Evolutionary conservation across 352 stramenopile species (phyloP).

Genomic region (Globisporangium camurandrum): DNA sequence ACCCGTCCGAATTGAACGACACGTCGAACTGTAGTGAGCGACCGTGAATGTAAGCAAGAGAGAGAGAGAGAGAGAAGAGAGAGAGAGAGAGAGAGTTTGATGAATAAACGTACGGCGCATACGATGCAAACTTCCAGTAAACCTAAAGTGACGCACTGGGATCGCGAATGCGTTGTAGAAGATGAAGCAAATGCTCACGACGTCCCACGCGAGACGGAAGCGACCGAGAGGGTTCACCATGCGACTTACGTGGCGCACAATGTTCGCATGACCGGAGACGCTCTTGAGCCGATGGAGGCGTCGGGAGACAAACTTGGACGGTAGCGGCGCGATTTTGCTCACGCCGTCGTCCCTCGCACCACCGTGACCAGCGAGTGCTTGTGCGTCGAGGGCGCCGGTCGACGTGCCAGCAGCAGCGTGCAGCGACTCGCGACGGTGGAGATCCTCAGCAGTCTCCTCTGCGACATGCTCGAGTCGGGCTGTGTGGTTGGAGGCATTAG

Average conservation of each 20-base stretch:
- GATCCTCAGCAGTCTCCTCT: constrained; percentile 8
- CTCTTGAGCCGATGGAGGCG: constrained; percentile 23
- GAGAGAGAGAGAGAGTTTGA: neutral
- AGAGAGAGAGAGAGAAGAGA: too few species aligned
- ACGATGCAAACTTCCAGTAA: too few species aligned
- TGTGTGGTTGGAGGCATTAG: too few species aligned
- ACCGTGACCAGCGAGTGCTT: neutral
- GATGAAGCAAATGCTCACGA: constrained; percentile 63
- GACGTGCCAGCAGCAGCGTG: neutral
- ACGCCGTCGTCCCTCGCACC: too few species aligned
- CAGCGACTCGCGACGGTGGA: constrained; percentile 4
- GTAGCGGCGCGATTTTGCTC: neutral
- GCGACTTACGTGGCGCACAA: constrained; percentile 14
- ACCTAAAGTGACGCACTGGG: constrained; percentile 48
- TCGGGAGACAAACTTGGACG: constrained; percentile 7
- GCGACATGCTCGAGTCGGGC: constrained; percentile 9
- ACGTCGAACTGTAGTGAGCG: constrained; percentile 50
- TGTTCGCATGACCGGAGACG: constrained; percentile 20
- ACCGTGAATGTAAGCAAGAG: neutral
- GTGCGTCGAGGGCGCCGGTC: too few species aligned
- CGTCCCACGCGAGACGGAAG: constrained; percentile 55
- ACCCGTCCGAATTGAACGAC: constrained; percentile 31
- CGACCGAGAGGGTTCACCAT: constrained; percentile 59
- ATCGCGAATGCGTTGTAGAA: constrained; percentile 68
- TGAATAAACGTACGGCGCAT: neutral